Conservation (phyloP, 106 monocot genomes). For the Triglochin maritima region DNA sequence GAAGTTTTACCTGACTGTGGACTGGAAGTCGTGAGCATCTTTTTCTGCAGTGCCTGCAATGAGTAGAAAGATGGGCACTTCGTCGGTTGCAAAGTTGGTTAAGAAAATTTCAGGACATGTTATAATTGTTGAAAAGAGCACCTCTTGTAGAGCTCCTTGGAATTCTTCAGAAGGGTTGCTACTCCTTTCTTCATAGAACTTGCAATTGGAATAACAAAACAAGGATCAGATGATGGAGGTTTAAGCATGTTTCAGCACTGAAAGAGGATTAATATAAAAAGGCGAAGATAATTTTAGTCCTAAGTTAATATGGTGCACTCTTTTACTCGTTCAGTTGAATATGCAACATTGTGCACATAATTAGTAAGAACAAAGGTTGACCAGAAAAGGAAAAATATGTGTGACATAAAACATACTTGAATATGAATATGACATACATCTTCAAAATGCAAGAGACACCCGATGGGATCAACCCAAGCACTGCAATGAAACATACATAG, state of each 20-base stretch:
- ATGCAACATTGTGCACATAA: background rate
- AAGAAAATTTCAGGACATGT: too few species aligned
- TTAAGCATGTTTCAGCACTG: background rate
- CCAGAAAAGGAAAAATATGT: background rate
- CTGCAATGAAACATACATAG: conserved; percentile 15
- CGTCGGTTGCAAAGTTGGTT: too few species aligned
- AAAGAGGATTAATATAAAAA: background rate
- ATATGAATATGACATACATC: conserved; percentile 15
- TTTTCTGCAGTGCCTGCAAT: conserved; percentile 20
- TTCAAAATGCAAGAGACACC: conserved; percentile 33
- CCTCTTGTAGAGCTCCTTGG: conserved; percentile 37
- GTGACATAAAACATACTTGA: background rate
- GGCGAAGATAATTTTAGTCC: too few species aligned
- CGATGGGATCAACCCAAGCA: conserved; percentile 35
- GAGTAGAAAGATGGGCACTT: background rate
- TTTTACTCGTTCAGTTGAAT: too few species aligned
- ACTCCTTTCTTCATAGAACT: conserved; percentile 44
- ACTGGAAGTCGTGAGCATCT: conserved; percentile 10
- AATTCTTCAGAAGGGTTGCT: conserved; percentile 19
- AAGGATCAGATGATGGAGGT: background rate
- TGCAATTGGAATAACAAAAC: background rate
- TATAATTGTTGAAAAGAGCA: background rate
- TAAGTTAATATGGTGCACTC: too few species aligned
- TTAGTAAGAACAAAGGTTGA: background rate
- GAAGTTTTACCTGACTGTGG: conserved; percentile 14